phyloP scores from a whole-genome alignment of 352 stramenopile species.

The Pilasporangium apinafurcum region DNA sequence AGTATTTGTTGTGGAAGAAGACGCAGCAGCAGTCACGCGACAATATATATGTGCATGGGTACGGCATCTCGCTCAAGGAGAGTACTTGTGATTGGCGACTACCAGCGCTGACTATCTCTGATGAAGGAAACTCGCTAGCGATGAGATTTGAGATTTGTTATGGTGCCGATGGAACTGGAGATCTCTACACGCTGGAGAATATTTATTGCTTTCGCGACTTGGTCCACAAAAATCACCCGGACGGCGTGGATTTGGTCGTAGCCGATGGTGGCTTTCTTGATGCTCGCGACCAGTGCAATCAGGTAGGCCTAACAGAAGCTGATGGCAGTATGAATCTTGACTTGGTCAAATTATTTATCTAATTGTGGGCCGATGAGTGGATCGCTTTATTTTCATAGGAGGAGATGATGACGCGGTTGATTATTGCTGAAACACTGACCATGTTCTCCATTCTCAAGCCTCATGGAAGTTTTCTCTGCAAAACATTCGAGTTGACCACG shows the following conservation, averaged over 20 bases:
- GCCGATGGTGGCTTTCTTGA: constrained; percentile 73
- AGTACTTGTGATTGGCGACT: constrained; percentile 45
- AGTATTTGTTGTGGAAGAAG: constrained; percentile 63
- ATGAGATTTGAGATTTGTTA: constrained; percentile 42
- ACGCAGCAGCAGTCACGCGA: neutral
- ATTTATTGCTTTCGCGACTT: constrained; percentile 41
- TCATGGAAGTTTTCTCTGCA: constrained; percentile 63
- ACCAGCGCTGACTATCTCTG: neutral
- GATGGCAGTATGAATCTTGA: neutral
- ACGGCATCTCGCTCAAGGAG: constrained; percentile 62
- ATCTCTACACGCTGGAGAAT: constrained; percentile 59
- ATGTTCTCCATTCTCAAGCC: constrained; percentile 48
- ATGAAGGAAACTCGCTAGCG: neutral
- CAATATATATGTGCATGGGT: constrained; percentile 27
- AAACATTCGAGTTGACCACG: constrained; percentile 73
- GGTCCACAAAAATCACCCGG: constrained; percentile 17
- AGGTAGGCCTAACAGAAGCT: no score
- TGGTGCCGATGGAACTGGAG: constrained; percentile 59
- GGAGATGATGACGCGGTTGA: constrained; percentile 47
- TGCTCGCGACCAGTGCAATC: constrained; percentile 45
- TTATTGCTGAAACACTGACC: constrained; percentile 48
- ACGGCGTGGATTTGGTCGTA: constrained; percentile 50
- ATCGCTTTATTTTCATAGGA: constrained; percentile 24
- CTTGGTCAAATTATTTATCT: neutral
- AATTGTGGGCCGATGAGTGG: neutral